These are phyloP conservation scores for Pseudoperonospora humuli DNA, from an alignment of 352 stramenopile genomes.

Conservation along the genomic window DNA sequence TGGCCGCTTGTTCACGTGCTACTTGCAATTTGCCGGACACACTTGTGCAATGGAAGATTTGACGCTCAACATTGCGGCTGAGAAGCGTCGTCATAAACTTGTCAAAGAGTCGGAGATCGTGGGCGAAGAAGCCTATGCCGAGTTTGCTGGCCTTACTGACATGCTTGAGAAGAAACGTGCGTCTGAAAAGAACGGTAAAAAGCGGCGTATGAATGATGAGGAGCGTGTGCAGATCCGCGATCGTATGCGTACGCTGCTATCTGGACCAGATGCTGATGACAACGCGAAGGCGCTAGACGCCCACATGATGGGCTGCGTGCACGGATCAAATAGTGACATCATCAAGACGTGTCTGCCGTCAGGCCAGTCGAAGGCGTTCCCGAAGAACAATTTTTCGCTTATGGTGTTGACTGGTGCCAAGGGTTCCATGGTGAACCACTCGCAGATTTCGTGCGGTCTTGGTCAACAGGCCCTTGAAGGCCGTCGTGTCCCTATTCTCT, in stretches of 20 bases:
- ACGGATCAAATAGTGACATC: conserved; percentile 93
- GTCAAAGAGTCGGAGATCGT: conserved; percentile 78
- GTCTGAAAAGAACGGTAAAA: conserved; percentile 45
- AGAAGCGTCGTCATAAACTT: conserved; percentile 86
- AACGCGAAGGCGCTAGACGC: conserved; percentile 79
- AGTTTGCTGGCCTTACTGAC: conserved; percentile 72
- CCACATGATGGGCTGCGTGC: conserved; percentile 87
- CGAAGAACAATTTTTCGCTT: conserved; percentile 97
- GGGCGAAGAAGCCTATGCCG: conserved; percentile 79
- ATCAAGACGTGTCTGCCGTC: conserved; percentile 98
- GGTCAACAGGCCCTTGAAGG: conserved; percentile 99
- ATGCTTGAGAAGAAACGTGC: conserved; percentile 54
- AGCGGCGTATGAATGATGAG: conserved; percentile 79
- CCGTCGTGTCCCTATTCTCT: conserved; percentile 96
- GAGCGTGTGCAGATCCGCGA: conserved; percentile 66
- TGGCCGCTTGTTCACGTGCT: conserved; percentile 94
- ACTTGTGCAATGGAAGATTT: conserved; percentile 99
- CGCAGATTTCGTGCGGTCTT: conserved; percentile 96
- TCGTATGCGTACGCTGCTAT: conserved; percentile 69
- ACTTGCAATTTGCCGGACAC: conserved; percentile 97
- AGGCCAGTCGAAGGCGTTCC: conserved; percentile 97
- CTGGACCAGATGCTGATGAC: conserved; percentile 54
- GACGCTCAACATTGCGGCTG: conserved; percentile 90
- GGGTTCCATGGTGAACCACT: conserved; percentile 99
- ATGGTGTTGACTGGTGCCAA: conserved; percentile 99